Conservation (phyloP, 2,329 filamentous ascomycete species). For the Aureobasidium sp. region DNA sequence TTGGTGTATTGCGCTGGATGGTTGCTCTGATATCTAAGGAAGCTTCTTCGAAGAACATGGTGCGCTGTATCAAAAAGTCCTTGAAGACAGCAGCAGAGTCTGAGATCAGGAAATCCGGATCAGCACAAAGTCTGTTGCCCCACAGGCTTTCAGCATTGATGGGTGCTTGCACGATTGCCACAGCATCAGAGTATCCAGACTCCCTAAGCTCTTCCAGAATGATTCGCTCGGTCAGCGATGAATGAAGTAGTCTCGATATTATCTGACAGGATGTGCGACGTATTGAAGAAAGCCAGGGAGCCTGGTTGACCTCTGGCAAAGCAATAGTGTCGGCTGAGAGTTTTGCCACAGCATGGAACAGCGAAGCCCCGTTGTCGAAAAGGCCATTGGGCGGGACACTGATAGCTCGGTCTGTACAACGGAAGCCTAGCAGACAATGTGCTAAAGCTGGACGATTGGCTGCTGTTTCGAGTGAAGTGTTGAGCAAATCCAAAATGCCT, state of each 20-base stretch:
- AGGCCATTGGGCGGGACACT: slow-evolving; percentile 60
- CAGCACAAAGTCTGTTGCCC: slow-evolving; percentile 58
- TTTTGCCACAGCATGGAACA: slow-evolving; percentile 75
- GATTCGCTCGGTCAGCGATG: slow-evolving; percentile 66
- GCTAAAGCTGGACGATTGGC: slow-evolving; percentile 78
- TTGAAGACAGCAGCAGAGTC: slow-evolving; percentile 62
- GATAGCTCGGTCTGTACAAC: slow-evolving; percentile 63
- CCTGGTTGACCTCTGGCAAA: slow-evolving; percentile 52
- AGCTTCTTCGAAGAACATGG: slow-evolving; percentile 75
- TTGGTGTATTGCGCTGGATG: slow-evolving; percentile 60
- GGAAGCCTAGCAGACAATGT: slow-evolving; percentile 83
- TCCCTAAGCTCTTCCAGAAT: slow-evolving; percentile 71
- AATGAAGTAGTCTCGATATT: slow-evolving; percentile 74
- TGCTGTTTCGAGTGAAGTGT: slow-evolving; percentile 67
- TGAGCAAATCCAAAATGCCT: slow-evolving; percentile 78
- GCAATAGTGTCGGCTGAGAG: slow-evolving; percentile 65
- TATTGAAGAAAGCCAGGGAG: slow-evolving; percentile 52
- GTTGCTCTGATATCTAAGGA: slow-evolving; percentile 76
- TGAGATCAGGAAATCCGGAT: slow-evolving; percentile 61
- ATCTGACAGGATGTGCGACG: slow-evolving; percentile 40
- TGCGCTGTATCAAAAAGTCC: slow-evolving; percentile 70
- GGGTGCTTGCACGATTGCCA: slow-evolving; percentile 65
- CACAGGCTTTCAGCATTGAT: slow-evolving; percentile 63
- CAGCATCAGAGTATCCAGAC: slow-evolving; percentile 69
- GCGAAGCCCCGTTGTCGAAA: slow-evolving; percentile 63